Evolutionary conservation across 2,329 filamentous ascomycete species (phyloP).

Genomic region (Diaporthe vexans): DNA sequence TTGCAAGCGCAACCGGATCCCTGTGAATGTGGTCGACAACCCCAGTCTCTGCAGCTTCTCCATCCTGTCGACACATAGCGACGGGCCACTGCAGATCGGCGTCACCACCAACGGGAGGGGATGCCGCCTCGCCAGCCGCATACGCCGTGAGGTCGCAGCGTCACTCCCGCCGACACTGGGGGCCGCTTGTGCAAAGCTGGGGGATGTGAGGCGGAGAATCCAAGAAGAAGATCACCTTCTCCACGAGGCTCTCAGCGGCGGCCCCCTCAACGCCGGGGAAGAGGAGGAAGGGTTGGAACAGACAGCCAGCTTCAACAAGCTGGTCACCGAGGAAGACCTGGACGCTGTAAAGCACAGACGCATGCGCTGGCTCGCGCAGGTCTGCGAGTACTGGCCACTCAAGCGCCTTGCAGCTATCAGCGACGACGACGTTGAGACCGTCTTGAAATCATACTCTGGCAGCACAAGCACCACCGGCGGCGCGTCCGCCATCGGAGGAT

Average conservation of each 20-base stretch:
- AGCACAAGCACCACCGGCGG: constrained; percentile 40
- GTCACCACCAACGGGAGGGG: constrained; percentile 96
- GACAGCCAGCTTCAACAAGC: constrained; percentile 84
- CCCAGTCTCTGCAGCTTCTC: constrained; percentile 91
- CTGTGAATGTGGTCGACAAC: constrained; percentile 92
- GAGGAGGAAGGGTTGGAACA: constrained; percentile 79
- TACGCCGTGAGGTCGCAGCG: constrained; percentile 88
- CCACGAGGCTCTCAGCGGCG: constrained; percentile 50
- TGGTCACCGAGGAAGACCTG: constrained; percentile 81
- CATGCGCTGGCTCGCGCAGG: constrained; percentile 93
- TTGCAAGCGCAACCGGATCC: constrained; percentile 86
- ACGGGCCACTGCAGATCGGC: constrained; percentile 93
- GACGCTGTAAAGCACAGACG: constrained; percentile 83
- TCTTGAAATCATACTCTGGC: constrained; percentile 79
- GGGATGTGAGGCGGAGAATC: constrained; percentile 77
- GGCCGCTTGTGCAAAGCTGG: constrained; percentile 81
- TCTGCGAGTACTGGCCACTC: constrained; percentile 99
- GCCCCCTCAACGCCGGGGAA: constrained; percentile 43
- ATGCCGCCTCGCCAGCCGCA: constrained; percentile 91
- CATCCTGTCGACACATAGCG: constrained; percentile 87
- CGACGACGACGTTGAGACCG: constrained; percentile 81
- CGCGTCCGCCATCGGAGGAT: constrained; percentile 38
- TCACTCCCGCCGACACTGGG: constrained; percentile 83
- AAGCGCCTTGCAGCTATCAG: constrained; percentile 83
- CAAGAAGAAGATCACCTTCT: constrained; percentile 78